Evolutionary conservation across 1,284 basidiomycete genomes (phyloP), one percentile per base, ranked within the genome.

Genomic region (Earliella scabrosa): DNA sequence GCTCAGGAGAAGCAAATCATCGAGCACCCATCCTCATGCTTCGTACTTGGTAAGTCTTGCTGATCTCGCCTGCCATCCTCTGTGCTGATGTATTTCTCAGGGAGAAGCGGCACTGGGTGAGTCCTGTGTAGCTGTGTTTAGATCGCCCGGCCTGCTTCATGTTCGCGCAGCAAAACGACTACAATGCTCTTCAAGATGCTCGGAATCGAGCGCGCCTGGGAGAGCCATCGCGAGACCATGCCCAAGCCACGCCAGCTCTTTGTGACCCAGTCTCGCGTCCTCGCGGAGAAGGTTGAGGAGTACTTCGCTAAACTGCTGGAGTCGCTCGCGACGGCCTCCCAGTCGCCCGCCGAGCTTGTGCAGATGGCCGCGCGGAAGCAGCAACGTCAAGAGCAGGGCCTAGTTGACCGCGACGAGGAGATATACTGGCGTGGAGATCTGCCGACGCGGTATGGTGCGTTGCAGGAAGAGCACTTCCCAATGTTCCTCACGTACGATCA

Each of bases 141-240:
- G n/a, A n/a, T n/a, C n/a, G n/a, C n/a, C n/a, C 1, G 21, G 16
- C 16, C 18, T 4, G 38, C 18, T 9, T 11, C 7, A 18, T 24
- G 18, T n/a, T 18, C 23, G n/a, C n/a, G 32, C 61, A 88, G 87
- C 4, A 90, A 91, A 79, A 90, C 87, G 0, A 89, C 87, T 0
- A 88, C 86, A 0, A 87, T 90, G 80, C 71, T 89, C 0, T 87
- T 85, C 75, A 88, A 88, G 71, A 90, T 90, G 80, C 72, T 90
- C 4, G 79, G 82, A 4, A 80, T 89, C 7, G 84, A 90, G 61
- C 74, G 79, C 10, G 73, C 77, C 1, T 83, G 78, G 70, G 71
- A 79, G 39, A 57, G 73, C 26, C 67, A 68, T 13, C 64, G 62
- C 14, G 70, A 69, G 3, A 27, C 29, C 63, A 63, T 60, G 23